Conservation (phyloP, 305 asterid species). For the Vinca major region DNA sequence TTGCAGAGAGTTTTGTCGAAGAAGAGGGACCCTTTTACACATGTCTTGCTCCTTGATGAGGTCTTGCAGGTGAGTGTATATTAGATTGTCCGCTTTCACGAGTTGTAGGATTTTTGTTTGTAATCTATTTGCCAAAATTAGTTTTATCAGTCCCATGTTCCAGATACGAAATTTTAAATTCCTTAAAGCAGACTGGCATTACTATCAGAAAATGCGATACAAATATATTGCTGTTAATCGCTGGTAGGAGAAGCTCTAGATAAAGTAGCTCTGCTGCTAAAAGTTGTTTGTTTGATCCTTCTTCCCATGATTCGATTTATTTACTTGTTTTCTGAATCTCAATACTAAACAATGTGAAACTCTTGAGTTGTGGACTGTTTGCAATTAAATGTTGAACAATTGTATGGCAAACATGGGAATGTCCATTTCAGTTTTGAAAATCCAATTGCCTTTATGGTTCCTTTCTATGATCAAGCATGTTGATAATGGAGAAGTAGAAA, state of each 20-base stretch:
- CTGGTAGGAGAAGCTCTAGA: too few relatives aligned
- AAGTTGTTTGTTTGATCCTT: neutral
- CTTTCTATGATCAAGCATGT: neutral
- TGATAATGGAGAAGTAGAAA: too few relatives aligned
- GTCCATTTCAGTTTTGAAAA: neutral
- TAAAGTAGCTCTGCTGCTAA: too few relatives aligned
- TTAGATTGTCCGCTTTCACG: neutral
- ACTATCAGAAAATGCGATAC: too few relatives aligned
- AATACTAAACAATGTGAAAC: neutral
- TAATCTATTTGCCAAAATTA: neutral
- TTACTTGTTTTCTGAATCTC: neutral
- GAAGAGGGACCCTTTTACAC: conserved; percentile 92
- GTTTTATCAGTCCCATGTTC: neutral
- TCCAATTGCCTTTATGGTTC: neutral
- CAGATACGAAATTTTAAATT: neutral
- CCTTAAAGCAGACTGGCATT: neutral
- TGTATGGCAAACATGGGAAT: neutral
- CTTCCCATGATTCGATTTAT: neutral
- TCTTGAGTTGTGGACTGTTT: neutral
- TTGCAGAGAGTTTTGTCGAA: conserved; percentile 89
- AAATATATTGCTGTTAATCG: too few relatives aligned
- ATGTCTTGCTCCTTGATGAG: conserved; percentile 77
- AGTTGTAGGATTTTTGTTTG: neutral
- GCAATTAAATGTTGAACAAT: neutral
- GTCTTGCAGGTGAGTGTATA: conserved; percentile 59